Base-by-base conservation (phyloP, 2,329 filamentous ascomycete species). In the Colletotrichum acutatum region DNA sequence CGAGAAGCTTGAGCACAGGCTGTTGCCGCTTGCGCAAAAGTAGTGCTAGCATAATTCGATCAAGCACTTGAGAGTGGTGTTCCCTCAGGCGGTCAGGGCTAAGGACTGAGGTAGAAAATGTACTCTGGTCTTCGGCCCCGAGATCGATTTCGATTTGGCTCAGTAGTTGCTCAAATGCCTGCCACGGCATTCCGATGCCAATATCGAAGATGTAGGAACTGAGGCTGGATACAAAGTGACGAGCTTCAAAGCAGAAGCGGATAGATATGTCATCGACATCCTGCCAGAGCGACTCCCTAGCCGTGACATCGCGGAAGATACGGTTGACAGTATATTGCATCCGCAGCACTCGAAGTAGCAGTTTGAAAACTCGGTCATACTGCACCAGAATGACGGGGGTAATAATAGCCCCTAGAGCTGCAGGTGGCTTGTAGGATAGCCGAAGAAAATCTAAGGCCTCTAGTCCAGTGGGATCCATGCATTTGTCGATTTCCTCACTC, bases 361-460 rank as follows among this genome's bases (percentile, higher is more conserved):
- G 88, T 77, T 91, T 93, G 84, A 98, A 98, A 46, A 98, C 88
- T 59, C 88, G 87, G 80, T 98, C 97, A 78, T 98, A 98, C 76
- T 95, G 95, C 67, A 91, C 85, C 12, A 98, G 83, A 1, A 92
- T 88, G 0, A 86, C 81, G 0, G 90, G 86, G 0, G 94, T 95
- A 54, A 99, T 91, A 74, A 98, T 88, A 0, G 91, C 86, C 53
- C 91, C 87, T 0, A 98, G 85, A 1, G 94, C 90, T 0, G 89
- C 82, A 0, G 95, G 93, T 0, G 95, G 88, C 53, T 92, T 93
- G 82, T 98, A 98, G 58, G 95, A 93, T 8, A 99, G 85, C 1
- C 94, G 91, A 19, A 99, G 86, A 78, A 99, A 98, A 82, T 98
- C 97, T n/a, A 98, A 86, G 0, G 97, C 97, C 79, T 96, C 92